These are phyloP conservation scores for Glycine tomentella DNA, from an alignment of 306 rosid genomes.

Conservation along the genomic window DNA sequence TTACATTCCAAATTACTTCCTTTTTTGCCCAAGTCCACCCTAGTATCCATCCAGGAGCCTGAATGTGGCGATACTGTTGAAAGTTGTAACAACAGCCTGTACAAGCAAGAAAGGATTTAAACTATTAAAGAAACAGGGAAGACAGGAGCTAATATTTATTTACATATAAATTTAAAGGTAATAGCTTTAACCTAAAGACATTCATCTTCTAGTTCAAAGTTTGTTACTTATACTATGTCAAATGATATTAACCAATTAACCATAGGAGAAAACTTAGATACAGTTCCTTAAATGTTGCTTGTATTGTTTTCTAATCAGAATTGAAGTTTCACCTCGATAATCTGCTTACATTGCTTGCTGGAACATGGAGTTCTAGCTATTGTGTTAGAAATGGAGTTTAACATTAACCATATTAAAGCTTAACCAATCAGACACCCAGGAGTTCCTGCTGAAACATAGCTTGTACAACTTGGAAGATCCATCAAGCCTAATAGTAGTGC, in stretches of 20 bases:
- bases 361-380: not conserved
- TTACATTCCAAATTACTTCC: constrained; percentile 85
- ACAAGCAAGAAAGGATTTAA: constrained; percentile 35
- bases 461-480: not conserved
- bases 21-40: constrained; percentile 96
- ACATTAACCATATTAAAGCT: not conserved
- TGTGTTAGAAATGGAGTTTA: not conserved
- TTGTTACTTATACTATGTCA: not conserved
- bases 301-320: not conserved
- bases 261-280: not conserved
- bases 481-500: constrained; percentile 7
- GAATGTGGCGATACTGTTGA: constrained; percentile 89
- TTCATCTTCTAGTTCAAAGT: not conserved
- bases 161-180: not conserved
- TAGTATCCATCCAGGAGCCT: constrained; percentile 85
- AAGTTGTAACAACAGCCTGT: constrained; percentile 91
- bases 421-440: not conserved
- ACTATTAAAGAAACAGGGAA: not conserved
- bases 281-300: too few species aligned
- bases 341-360: not conserved
- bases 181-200: not conserved
- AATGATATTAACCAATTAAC: constrained; percentile 11
- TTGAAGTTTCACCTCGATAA: not conserved
- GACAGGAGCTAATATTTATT: not conserved
- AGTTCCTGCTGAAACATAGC: constrained; percentile 3